Evolutionary conservation across 257 asterid species (phyloP).

Genomic region (Vinca minor): DNA sequence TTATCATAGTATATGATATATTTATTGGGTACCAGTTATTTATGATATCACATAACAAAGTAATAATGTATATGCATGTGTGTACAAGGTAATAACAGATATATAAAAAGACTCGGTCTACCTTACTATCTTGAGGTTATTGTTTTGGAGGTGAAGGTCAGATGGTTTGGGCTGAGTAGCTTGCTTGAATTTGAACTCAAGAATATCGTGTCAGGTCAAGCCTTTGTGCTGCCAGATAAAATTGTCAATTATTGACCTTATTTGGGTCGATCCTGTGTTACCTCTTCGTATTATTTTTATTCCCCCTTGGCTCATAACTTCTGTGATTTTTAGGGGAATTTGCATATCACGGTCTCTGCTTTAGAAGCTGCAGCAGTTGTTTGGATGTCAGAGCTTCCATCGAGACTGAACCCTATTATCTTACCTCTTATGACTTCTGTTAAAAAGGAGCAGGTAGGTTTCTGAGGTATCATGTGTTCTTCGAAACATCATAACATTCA

Average conservation of each 20-base stretch:
- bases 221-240: background rate
- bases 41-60: background rate
- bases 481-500: conserved; percentile 5
- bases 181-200: background rate
- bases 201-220: background rate
- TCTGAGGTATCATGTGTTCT: conserved; percentile 1
- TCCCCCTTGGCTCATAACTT: background rate
- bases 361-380: conserved; percentile 91
- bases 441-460: conserved; percentile 81
- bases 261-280: background rate
- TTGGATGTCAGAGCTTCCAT: conserved; percentile 95
- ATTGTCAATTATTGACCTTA: conserved; percentile 7
- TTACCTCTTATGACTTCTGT: conserved; percentile 92
- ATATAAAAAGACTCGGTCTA: background rate
- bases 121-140: background rate
- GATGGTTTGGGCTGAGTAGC: background rate
- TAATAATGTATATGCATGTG: background rate
- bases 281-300: background rate
- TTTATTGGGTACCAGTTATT: background rate
- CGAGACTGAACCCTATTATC: conserved; percentile 78
- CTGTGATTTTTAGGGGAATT: conserved; percentile 48
- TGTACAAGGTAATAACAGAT: background rate
- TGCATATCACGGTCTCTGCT: conserved; percentile 87
- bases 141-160: background rate
- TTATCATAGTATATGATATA: background rate